Evolutionary conservation across 805 yeast species (phyloP).

Genomic region (Candida parachauliodes): DNA sequence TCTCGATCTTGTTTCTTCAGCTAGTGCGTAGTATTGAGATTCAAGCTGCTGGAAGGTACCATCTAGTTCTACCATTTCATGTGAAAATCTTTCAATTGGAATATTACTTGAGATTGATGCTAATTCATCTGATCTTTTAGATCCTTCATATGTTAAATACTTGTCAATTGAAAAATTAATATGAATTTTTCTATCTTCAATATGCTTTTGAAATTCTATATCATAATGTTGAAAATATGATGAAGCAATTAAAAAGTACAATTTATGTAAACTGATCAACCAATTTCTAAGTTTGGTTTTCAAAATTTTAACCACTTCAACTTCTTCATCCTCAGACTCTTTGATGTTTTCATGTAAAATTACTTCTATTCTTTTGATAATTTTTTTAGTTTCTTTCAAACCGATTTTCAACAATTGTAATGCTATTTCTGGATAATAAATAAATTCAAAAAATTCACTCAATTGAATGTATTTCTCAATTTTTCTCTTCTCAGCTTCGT

Average conservation of each 20-base stretch:
- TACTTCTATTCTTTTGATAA: constrained; percentile 19
- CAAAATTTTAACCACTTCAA: constrained; percentile 22
- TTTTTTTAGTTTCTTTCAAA: constrained; percentile 25
- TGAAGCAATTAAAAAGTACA: constrained; percentile 74
- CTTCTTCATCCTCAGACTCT: constrained; percentile 19
- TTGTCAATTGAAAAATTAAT: constrained; percentile 7
- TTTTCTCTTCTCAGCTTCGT: constrained; percentile 46
- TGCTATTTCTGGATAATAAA: constrained; percentile 50
- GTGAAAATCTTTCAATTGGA: constrained; percentile 10
- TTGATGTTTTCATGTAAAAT: constrained; percentile 15
- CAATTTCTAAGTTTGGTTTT: constrained; percentile 41
- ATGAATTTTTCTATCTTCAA: constrained; percentile 13
- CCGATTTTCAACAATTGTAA: constrained; percentile 42
- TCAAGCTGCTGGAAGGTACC: constrained; percentile 6
- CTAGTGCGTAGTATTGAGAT: constrained; percentile 26
- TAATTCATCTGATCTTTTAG: constrained; percentile 16
- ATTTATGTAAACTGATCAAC: constrained; percentile 67
- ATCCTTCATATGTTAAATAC: constrained; percentile 8
- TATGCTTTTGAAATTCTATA: constrained; percentile 27
- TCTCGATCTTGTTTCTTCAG: constrained; percentile 32
- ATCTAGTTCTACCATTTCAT: constrained; percentile 5
- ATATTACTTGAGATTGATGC: constrained; percentile 20
- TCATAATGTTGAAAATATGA: constrained; percentile 56
- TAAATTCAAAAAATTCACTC: constrained; percentile 69
- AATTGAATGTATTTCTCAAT: constrained; percentile 47